These are phyloP conservation scores for Pestalotiopsis sp. DNA, from an alignment of 2,329 filamentous ascomycete species.

Conservation along the genomic window DNA sequence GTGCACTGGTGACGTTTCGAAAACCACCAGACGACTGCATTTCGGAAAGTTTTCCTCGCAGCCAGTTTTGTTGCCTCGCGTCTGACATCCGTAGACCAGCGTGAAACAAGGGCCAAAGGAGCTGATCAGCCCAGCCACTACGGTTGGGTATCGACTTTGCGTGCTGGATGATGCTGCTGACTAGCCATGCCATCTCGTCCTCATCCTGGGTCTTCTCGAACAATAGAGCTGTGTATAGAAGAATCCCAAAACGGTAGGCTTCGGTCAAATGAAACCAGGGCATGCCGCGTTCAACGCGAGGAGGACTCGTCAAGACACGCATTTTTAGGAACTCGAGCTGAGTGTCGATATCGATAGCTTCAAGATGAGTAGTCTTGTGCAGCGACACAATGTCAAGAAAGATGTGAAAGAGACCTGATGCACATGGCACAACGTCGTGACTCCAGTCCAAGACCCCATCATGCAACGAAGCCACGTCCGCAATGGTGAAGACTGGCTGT, in stretches of 20 bases:
- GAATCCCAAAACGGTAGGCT: neutral
- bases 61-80: neutral
- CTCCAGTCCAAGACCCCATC: neutral
- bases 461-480: neutral
- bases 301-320: neutral
- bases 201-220: neutral
- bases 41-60: neutral
- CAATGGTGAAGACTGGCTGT: neutral
- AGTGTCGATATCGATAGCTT: neutral
- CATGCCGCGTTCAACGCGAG: neutral
- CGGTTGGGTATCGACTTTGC: neutral
- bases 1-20: neutral
- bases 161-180: neutral
- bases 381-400: neutral
- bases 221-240: neutral
- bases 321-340: neutral
- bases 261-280: neutral
- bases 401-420: neutral
- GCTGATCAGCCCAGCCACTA: neutral
- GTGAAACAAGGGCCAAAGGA: neutral
- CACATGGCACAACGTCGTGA: neutral
- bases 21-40: neutral
- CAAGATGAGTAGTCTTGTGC: neutral
- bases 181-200: neutral
- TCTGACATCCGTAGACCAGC: neutral